Base-by-base conservation (phyloP, 179 eudicot species). In the Drosera spatulata region DNA sequence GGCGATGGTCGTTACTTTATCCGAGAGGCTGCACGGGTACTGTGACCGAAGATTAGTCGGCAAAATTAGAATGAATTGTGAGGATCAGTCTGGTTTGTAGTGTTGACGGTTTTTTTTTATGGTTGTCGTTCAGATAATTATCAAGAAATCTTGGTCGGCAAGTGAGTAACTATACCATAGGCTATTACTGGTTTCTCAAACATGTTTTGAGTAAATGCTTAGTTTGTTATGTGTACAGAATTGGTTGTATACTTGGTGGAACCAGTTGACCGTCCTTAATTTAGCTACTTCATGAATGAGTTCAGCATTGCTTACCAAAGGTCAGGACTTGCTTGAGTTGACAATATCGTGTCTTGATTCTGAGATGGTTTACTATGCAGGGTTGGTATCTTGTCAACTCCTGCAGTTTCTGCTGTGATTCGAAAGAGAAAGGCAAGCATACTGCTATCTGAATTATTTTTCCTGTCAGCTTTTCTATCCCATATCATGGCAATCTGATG, bases 371-470 rank as follows among this genome's bases (percentile, higher is more conserved):
- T 22, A 22, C 33, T 22, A 22, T 71, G 59, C 77, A 91, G 98
- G 93, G 95, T 86, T 50, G 95, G 96, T 55, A 81, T 93, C 44
- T 12, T 93, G 87, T 93, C 96, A 11, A 93, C 99, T 39, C 99
- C 99, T 40, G 99, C 96, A 73, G 99, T 89, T 67, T 93, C 99
- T 58, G 99, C 99, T 62, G 90, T 93, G 58, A 93, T 93, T 67
- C 79, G 99, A 72, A 84, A 86, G 84, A 75, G 93, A 71, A 75
- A 89, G 95, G 97, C 70, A 79, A 77, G 73, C 53, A 45, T 45
- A 45, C 49, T 11, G 15, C 55, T 64, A 15, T 69, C 59, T 61
- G 7, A 54, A 22, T 11, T 38, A 6, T 55, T 58, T 41, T 52
- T 54, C 45, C 38, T 55, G 11, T 53, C 41, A 40, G 14, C 3